Evolutionary conservation across 768 basidiomycete genomes (phyloP).

Genomic region (Coprinellus micaceus): DNA sequence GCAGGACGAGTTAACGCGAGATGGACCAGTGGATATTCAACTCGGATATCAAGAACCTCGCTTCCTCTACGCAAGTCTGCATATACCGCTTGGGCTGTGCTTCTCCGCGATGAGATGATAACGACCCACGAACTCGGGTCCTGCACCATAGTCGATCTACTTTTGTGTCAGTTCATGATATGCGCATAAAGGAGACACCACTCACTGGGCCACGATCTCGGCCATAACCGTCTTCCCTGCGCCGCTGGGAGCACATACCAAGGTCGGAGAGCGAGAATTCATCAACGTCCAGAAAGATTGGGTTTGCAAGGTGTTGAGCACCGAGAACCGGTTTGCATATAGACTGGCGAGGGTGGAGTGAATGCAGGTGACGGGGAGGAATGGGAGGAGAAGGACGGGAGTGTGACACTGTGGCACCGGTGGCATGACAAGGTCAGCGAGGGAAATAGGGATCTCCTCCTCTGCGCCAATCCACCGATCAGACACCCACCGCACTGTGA

Average conservation of each 20-base stretch:
- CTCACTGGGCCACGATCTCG: constrained; percentile 71
- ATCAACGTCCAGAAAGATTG: constrained; percentile 83
- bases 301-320: constrained; percentile 84
- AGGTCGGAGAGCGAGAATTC: constrained; percentile 60
- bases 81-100: constrained; percentile 51
- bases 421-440: constrained; percentile 80
- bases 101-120: constrained; percentile 58
- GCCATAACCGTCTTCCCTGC: constrained; percentile 79
- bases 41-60: constrained; percentile 34
- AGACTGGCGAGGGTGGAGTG: constrained; percentile 42
- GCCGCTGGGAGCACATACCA: constrained; percentile 77
- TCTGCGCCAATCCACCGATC: constrained; percentile 95
- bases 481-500: constrained; percentile 78
- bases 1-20: constrained; percentile 28
- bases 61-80: constrained; percentile 48
- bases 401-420: constrained; percentile 50
- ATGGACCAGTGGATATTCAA: constrained; percentile 25
- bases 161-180: constrained; percentile 9
- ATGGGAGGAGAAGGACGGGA: constrained; percentile 68
- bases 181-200: neutral
- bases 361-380: constrained; percentile 57
- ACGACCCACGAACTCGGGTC: constrained; percentile 52
- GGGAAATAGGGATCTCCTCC: constrained; percentile 57
- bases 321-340: constrained; percentile 43
- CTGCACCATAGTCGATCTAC: constrained; percentile 54